Percentiles rank a stretch among this genome's conserved stretches.
phyloP scores from a whole-genome alignment of 192 early-diverging fungal genomes.

The Gonapodya prolifera region DNA sequence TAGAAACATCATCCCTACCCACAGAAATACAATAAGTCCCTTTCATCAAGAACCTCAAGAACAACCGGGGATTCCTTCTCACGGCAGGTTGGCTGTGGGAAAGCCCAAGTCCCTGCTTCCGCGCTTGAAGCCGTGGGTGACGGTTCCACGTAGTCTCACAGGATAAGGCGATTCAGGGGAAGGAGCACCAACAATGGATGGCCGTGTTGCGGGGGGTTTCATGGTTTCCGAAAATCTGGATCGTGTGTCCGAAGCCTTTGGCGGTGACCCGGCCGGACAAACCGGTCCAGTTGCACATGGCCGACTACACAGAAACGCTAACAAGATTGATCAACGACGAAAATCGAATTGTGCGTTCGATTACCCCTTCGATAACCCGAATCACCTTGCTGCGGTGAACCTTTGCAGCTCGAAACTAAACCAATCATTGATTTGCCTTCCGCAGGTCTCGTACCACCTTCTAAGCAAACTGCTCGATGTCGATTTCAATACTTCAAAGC shows the following conservation, averaged over 20 bases:
- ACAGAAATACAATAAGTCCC: too few relatives aligned
- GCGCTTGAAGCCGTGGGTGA: slow-evolving; percentile 85
- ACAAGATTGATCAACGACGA: background rate
- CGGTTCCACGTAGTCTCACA: slow-evolving; percentile 59
- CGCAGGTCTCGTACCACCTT: background rate
- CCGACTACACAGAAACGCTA: background rate
- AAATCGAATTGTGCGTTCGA: background rate
- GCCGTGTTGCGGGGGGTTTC: background rate
- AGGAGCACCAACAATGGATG: background rate
- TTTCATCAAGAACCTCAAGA: too few relatives aligned
- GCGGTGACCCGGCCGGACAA: too few relatives aligned
- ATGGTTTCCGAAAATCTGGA: background rate
- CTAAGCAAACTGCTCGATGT: background rate
- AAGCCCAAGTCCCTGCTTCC: slow-evolving; percentile 95
- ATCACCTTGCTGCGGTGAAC: background rate
- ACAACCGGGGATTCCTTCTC: too few relatives aligned
- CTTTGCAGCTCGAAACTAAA: too few relatives aligned
- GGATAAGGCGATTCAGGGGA: slow-evolving; percentile 2
- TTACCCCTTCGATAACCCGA: background rate
- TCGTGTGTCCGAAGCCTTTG: too few relatives aligned
- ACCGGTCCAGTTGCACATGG: background rate
- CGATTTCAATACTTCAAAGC: slow-evolving; percentile 1
- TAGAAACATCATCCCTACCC: background rate
- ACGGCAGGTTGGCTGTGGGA: slow-evolving; percentile 50
- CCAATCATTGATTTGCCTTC: background rate